Evolutionary conservation across 805 yeast species (phyloP).

Genomic region (Myxozyma udenii): DNA sequence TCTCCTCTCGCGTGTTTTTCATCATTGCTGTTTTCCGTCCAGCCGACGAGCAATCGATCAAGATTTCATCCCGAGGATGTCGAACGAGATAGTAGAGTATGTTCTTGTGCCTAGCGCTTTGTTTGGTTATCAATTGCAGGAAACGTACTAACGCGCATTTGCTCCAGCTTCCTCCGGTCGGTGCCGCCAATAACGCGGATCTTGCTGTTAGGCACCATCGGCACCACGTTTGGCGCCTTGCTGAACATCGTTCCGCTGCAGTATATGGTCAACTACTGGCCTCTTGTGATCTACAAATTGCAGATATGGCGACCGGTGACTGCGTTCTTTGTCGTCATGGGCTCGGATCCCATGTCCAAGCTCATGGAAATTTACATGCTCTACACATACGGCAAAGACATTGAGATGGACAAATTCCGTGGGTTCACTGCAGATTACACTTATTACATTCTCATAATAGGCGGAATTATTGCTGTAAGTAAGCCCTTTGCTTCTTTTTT

Average conservation of each 20-base stretch:
- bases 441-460: slow-evolving; percentile 29
- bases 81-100: slow-evolving; percentile 27
- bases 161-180: slow-evolving; percentile 18
- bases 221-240: slow-evolving; percentile 26
- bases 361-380: slow-evolving; percentile 32
- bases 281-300: slow-evolving; percentile 15
- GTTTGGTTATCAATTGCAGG: not conserved
- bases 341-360: slow-evolving; percentile 29
- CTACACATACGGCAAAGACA: slow-evolving; percentile 31
- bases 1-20: too few species aligned
- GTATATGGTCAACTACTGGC: slow-evolving; percentile 27
- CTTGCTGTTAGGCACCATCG: slow-evolving; percentile 28
- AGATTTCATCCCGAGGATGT: too few species aligned
- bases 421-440: slow-evolving; percentile 31
- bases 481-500: not conserved
- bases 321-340: slow-evolving; percentile 26
- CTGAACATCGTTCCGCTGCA: slow-evolving; percentile 19
- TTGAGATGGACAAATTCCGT: slow-evolving; percentile 30
- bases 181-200: slow-evolving; percentile 30
- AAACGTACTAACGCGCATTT: not conserved
- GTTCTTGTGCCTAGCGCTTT: not conserved
- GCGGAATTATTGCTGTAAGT: slow-evolving; percentile 28
- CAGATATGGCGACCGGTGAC: slow-evolving; percentile 29
- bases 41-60: too few species aligned
- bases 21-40: too few species aligned